These are phyloP conservation scores for Capsicum pubescens DNA, from an alignment of 257 asterid genomes.

Conservation along the genomic window DNA sequence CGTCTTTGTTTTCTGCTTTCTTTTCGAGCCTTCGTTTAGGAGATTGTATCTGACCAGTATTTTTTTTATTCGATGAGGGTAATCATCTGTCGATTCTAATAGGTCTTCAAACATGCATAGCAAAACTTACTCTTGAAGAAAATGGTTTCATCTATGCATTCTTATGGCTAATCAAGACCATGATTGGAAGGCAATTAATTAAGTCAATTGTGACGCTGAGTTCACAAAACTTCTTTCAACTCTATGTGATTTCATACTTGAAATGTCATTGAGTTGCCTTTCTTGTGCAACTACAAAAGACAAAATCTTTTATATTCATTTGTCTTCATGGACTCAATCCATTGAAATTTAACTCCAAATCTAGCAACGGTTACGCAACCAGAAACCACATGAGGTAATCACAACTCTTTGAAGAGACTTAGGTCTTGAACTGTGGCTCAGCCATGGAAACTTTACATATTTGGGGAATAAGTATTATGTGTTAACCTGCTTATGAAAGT, in stretches of 20 bases:
- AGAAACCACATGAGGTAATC: background rate
- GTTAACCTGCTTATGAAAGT: constrained; percentile 2
- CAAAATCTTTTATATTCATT: background rate
- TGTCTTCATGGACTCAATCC: background rate
- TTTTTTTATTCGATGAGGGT: too few relatives aligned
- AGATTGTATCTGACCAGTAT: too few relatives aligned
- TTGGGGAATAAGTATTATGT: background rate
- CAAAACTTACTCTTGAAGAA: background rate
- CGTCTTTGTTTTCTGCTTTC: too few relatives aligned
- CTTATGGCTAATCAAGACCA: background rate
- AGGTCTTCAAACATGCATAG: background rate
- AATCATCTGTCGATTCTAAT: background rate
- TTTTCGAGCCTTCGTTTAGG: too few relatives aligned
- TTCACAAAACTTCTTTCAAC: background rate
- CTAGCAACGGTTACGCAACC: background rate
- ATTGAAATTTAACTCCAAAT: background rate
- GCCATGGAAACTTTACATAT: background rate
- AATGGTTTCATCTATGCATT: background rate
- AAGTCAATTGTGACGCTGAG: background rate
- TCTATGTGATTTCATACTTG: background rate
- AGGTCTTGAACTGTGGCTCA: background rate
- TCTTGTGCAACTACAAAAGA: background rate
- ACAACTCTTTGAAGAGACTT: background rate
- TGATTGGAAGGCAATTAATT: background rate
- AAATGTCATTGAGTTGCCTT: background rate